These are phyloP conservation scores for Chlorencoelia australis DNA, from an alignment of 2,329 filamentous ascomycete species.

Conservation along the genomic window DNA sequence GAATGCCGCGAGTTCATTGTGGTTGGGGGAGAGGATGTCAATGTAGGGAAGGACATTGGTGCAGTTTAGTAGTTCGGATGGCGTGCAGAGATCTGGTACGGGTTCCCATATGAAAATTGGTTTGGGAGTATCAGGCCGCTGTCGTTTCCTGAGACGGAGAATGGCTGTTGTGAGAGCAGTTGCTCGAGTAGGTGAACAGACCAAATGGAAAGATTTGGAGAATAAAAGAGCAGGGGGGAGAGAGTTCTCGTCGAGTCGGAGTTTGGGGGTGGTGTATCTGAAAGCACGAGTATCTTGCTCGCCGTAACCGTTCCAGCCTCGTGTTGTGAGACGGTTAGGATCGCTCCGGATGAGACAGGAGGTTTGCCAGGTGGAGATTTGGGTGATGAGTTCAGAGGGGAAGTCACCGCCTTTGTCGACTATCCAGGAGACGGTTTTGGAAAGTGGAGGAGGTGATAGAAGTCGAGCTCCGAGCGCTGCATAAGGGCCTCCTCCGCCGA, in stretches of 20 bases:
- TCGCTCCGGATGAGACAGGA: conserved; percentile 54
- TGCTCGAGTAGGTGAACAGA: conserved; percentile 71
- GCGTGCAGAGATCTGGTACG: conserved; percentile 76
- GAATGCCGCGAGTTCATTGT: conserved; percentile 76
- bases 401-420: conserved; percentile 88
- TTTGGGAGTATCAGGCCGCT: conserved; percentile 31
- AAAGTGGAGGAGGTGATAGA: conserved; percentile 59
- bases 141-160: conserved; percentile 41
- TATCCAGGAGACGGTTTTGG: conserved; percentile 73
- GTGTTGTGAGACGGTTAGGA: conserved; percentile 63
- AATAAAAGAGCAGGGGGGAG: conserved; percentile 56
- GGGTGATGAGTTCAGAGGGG: conserved; percentile 50
- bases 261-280: conserved; percentile 78
- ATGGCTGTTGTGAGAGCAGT: conserved; percentile 68
- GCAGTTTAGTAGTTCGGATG: conserved; percentile 54
- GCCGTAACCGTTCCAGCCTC: conserved; percentile 87
- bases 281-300: conserved; percentile 63
- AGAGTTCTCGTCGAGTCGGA: conserved; percentile 65
- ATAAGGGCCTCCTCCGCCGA: conserved; percentile 86
- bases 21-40: conserved; percentile 68
- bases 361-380: conserved; percentile 68
- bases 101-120: conserved; percentile 92
- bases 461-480: conserved; percentile 81
- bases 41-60: conserved; percentile 52
- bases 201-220: conserved; percentile 75